These are phyloP conservation scores for Paecilomyces variotii DNA, from an alignment of 2,329 filamentous ascomycete species.

Conservation along the genomic window DNA sequence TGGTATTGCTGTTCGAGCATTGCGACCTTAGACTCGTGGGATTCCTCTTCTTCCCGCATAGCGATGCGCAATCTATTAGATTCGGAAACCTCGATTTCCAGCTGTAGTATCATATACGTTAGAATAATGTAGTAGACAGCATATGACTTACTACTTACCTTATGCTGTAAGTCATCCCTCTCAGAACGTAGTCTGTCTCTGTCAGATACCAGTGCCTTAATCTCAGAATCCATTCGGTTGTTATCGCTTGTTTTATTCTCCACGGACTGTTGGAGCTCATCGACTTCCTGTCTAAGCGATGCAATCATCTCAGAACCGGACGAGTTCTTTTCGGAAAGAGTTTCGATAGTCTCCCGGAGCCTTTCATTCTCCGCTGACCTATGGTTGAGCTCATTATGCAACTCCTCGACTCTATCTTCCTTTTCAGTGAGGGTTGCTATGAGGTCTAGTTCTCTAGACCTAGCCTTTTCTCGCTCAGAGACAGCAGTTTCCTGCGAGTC, in stretches of 20 bases:
- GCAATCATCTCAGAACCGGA: slow-evolving; percentile 12
- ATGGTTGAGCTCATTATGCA: slow-evolving; percentile 27
- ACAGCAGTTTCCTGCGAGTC: slow-evolving; percentile 22
- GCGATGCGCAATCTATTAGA: slow-evolving; percentile 12
- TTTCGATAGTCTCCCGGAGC: slow-evolving; percentile 13
- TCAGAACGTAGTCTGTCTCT: slow-evolving; percentile 12
- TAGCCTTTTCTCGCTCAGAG: slow-evolving; percentile 19
- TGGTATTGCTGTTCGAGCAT: slow-evolving; percentile 14
- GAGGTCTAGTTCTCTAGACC: slow-evolving; percentile 35
- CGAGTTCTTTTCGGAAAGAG: slow-evolving; percentile 15
- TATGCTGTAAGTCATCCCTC: slow-evolving; percentile 11
- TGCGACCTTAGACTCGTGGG: slow-evolving; percentile 12
- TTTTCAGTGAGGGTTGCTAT: slow-evolving; percentile 36
- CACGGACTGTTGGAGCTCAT: slow-evolving; percentile 12
- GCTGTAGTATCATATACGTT: slow-evolving; percentile 10
- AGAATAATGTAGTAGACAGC: not conserved
- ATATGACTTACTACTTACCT: slow-evolving; percentile 11
- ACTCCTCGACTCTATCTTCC: slow-evolving; percentile 37
- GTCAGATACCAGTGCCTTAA: slow-evolving; percentile 14
- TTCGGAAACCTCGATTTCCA: slow-evolving; percentile 15
- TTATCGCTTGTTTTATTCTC: slow-evolving; percentile 11
- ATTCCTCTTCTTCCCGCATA: slow-evolving; percentile 14
- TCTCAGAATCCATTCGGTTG: slow-evolving; percentile 17
- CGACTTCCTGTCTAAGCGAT: slow-evolving; percentile 19
- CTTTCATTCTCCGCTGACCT: slow-evolving; percentile 15